Conservation (phyloP, 192 early-diverging fungal genomes). For the Backusella morwellensis region DNA sequence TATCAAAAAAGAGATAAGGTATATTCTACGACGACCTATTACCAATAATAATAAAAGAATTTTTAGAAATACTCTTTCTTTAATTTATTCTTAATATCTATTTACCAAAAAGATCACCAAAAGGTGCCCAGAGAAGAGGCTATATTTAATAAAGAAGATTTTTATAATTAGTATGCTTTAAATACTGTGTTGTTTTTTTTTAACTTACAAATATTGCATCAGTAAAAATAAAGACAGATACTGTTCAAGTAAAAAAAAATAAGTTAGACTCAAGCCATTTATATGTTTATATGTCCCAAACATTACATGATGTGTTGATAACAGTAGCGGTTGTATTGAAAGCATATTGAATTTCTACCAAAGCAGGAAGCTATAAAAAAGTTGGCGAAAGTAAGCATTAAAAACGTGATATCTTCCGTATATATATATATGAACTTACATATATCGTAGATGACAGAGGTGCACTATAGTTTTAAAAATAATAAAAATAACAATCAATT, state of each 20-base stretch:
- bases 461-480: not conserved
- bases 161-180: not conserved
- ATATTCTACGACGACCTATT: slow-evolving; percentile 29
- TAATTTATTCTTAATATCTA: not conserved
- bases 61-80: not conserved
- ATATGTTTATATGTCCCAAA: not conserved
- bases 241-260: slow-evolving; percentile 6
- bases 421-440: slow-evolving; percentile 10
- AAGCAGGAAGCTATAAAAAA: slow-evolving; percentile 20
- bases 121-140: slow-evolving; percentile 29
- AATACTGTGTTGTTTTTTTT: not conserved
- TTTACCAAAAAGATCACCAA: slow-evolving; percentile 22
- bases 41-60: not conserved
- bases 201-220: slow-evolving; percentile 27
- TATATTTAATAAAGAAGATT: not conserved
- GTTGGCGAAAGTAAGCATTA: not conserved
- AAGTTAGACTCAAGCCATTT: not conserved
- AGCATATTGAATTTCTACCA: slow-evolving; percentile 22
- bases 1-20: slow-evolving; percentile 28
- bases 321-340: slow-evolving; percentile 25
- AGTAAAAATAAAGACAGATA: slow-evolving; percentile 29
- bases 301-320: slow-evolving; percentile 28
- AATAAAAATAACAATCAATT: not conserved
- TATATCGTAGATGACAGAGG: slow-evolving; percentile 25
- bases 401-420: not conserved